Base-by-base conservation (phyloP, 257 asterid genomes). In the Salvia miltiorrhiza region DNA sequence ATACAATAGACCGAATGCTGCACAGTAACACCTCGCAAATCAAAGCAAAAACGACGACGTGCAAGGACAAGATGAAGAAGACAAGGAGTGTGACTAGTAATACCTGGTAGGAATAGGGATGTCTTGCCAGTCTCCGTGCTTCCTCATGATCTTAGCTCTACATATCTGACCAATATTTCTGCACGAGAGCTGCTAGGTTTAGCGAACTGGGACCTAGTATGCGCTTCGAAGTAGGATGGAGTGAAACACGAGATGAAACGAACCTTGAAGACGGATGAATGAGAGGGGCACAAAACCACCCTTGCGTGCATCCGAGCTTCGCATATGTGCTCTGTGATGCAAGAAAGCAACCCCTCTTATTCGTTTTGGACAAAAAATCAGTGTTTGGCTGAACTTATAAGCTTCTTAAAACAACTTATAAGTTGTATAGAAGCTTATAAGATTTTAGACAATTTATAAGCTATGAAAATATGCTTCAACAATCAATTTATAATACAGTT, bases 251-350 rank as follows among this genome's bases (percentile, higher is more conserved):
- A 39, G 67, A 61, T 61, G 32, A n/a, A 40, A 19, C 11, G 0
- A 37, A 20, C 97, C 80, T 83, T 33, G 95, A 81, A 40, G 96
- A 89, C 71, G 83, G 93, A 73, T 84, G 97, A 63, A 70, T 66
- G 12, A 87, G 85, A 32, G 98, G 82, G 61, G 98, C 96, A 54
- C 73, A 79, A 78, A 92, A 92, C 96, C 98, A 89, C 77, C 96
- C 96, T 75, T 89, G 96, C 5, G 90, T 72, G 82, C 94, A 83
- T 71, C 88, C 98, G 44, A 89, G 89, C 83, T 87, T 92, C 72
- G 91, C 95, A 78, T 92, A 92, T 76, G 90, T 80, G 44, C 87
- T 78, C 98, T 89, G 40, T 33, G 47, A 60, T 59, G 73, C 72
- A 72, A 69, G 23, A 30, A 75, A 78, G 20, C 60, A 66, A 61